Base-by-base conservation (phyloP, 2,329 filamentous ascomycete genomes). In the Fusarium sp. region DNA sequence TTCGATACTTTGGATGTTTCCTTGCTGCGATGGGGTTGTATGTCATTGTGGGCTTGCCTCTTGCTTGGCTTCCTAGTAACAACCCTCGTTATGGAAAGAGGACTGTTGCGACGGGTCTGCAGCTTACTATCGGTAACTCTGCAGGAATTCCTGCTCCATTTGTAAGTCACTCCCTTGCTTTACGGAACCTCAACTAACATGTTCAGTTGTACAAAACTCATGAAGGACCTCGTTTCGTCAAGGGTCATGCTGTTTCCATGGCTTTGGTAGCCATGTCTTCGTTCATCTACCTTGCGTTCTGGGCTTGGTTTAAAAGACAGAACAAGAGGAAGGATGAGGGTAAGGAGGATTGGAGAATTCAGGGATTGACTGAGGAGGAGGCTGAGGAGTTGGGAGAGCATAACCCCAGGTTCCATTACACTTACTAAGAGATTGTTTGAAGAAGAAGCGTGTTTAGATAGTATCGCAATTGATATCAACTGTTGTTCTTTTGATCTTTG, bases 1-100 rank as follows among this genome's bases (percentile, higher is more conserved):
- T 86, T 1, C 87, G 88, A 61, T 91, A 90, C 65, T 88, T 89
- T 25, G 77, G 88, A 2, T 90, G 88, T 60, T 86, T 91, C 74
- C 78, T 91, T 14, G 85, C 89, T 1, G 89, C 89, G 0, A 81
- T 88, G 77, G 89, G 89, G 0, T 69, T 91, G 1, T 91, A 91
- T 70, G 74, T 79, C 1, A 75, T 79, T 34, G 78, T 81, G 2
- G 78, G 80, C 0, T 67, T 81, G 13, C 79, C 80, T 8, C 72
- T 81, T 4, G 77, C 79, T 10, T 81, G 80, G 79, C 67, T 86
- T 30, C 81, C 87, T 0, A 85, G 83, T 7, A 91, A 90, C 54
- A 83, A 86, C 13, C 89, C 89, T 1, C 81, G 89, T 1, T 91
- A 90, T 58, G 88, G 88, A 5, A 91, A 91, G 76, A 81, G 89